phyloP scores from a whole-genome alignment of 164 flowering plant species.

The Magnolia kwangsiensis region DNA sequence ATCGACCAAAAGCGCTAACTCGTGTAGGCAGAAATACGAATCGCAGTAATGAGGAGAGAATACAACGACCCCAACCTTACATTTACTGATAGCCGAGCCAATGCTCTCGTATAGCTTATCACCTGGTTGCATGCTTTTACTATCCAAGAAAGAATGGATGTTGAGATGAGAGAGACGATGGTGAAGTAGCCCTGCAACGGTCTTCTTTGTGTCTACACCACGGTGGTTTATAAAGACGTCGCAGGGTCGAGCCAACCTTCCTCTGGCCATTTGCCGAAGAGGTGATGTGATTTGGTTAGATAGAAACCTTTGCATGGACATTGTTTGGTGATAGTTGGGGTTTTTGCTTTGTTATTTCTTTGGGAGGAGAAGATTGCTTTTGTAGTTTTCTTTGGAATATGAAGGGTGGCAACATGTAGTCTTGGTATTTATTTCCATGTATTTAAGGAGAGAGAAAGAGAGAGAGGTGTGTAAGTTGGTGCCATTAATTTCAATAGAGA shows the following conservation, averaged over 20 bases:
- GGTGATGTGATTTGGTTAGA: neutral
- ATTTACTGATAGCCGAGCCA: slow-evolving; percentile 25
- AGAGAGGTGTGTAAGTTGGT: no score
- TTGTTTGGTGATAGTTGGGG: no score
- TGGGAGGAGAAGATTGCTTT: no score
- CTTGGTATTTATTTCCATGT: no score
- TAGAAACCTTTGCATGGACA: neutral
- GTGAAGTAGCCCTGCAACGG: slow-evolving; percentile 43
- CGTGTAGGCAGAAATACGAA: slow-evolving; percentile 56
- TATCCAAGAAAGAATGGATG: slow-evolving; percentile 48
- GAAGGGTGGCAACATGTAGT: no score
- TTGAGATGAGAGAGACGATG: slow-evolving; percentile 24
- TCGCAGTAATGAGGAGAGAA: slow-evolving; percentile 59
- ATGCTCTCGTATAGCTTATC: slow-evolving; percentile 45
- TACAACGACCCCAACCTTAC: slow-evolving; percentile 48
- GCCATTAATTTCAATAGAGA: no score
- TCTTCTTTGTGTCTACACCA: slow-evolving; percentile 47
- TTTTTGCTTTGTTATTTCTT: no score
- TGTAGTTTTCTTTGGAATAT: no score
- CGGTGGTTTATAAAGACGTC: slow-evolving; percentile 67
- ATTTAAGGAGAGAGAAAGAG: no score
- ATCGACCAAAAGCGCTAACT: slow-evolving; percentile 47
- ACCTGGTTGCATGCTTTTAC: slow-evolving; percentile 56
- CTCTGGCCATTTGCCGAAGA: neutral
- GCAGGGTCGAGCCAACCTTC: slow-evolving; percentile 10